Conservation (phyloP, 2,329 filamentous ascomycete genomes). For the Clathrospora elynae region DNA sequence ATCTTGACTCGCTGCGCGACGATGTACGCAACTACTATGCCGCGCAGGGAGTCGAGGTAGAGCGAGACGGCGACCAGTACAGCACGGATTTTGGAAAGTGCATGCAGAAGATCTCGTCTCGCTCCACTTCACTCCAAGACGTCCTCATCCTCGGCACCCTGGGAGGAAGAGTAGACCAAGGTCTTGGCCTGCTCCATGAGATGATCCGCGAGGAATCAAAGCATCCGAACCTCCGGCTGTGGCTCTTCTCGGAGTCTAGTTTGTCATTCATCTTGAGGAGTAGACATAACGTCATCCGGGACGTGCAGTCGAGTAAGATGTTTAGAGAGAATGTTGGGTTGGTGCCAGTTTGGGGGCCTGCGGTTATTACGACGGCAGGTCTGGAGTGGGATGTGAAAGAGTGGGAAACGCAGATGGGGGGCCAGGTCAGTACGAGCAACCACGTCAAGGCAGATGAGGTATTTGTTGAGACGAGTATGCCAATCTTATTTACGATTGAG, state of each 20-base stretch:
- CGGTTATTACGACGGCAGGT: constrained; percentile 77
- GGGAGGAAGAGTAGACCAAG: constrained; percentile 90
- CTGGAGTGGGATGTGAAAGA: constrained; percentile 88
- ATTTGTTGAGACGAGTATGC: constrained; percentile 48
- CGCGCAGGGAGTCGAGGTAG: constrained; percentile 63
- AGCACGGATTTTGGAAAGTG: constrained; percentile 88
- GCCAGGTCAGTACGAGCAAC: constrained; percentile 57
- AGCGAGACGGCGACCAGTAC: constrained; percentile 78
- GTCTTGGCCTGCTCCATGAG: constrained; percentile 85
- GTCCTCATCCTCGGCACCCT: constrained; percentile 85
- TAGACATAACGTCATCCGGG: constrained; percentile 70
- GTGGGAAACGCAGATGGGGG: constrained; percentile 68
- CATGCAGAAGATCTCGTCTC: constrained; percentile 62
- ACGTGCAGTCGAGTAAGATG: constrained; percentile 56
- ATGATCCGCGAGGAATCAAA: constrained; percentile 62
- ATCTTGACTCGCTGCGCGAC: constrained; percentile 80
- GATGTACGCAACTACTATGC: constrained; percentile 70
- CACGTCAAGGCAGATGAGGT: constrained; percentile 52
- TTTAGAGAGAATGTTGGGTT: constrained; percentile 86
- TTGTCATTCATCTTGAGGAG: constrained; percentile 79
- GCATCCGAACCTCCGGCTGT: constrained; percentile 61
- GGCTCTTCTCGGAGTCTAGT: constrained; percentile 79
- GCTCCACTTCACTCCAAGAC: constrained; percentile 56
- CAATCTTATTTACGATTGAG: constrained; percentile 57
- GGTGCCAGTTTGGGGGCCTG: constrained; percentile 78